Conservation (phyloP, 768 basidiomycete species). For the Leccinum imitatum region DNA sequence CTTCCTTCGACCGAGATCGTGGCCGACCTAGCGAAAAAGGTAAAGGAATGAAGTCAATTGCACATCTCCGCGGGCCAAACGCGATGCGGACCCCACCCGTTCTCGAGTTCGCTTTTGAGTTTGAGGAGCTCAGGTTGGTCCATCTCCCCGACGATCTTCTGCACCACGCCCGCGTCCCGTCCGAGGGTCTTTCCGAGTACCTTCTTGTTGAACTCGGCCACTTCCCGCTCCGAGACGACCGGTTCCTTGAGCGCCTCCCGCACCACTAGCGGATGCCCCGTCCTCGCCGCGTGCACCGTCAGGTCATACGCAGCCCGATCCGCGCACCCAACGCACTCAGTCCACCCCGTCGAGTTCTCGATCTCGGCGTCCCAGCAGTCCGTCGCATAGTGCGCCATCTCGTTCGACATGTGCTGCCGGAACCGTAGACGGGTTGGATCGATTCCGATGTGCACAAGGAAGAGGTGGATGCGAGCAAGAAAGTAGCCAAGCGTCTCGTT, state of each 20-base stretch:
- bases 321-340: conserved; percentile 98
- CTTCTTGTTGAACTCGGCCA: conserved; percentile 85
- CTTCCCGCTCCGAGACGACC: conserved; percentile 75
- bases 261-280: conserved; percentile 83
- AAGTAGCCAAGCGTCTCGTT: conserved; percentile 99
- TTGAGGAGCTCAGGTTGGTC: conserved; percentile 62
- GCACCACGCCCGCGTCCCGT: conserved; percentile 69
- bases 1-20: conserved; percentile 61
- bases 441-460: conserved; percentile 89
- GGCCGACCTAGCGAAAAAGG: conserved; percentile 44
- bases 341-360: conserved; percentile 83
- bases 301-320: conserved; percentile 98
- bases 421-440: conserved; percentile 81
- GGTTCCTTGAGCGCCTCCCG: conserved; percentile 85
- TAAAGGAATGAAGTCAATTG: not conserved
- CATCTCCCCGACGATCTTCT: conserved; percentile 63
- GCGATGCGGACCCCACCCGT: conserved; percentile 53
- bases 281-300: conserved; percentile 81
- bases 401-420: conserved; percentile 98
- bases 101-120: conserved; percentile 68
- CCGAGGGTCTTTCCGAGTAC: conserved; percentile 86
- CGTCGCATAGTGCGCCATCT: conserved; percentile 99
- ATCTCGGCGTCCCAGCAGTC: conserved; percentile 99
- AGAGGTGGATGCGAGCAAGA: conserved; percentile 86
- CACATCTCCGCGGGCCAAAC: conserved; percentile 10